phyloP scores from a whole-genome alignment of 1,284 basidiomycete genomes.

The Peniophora sp. region DNA sequence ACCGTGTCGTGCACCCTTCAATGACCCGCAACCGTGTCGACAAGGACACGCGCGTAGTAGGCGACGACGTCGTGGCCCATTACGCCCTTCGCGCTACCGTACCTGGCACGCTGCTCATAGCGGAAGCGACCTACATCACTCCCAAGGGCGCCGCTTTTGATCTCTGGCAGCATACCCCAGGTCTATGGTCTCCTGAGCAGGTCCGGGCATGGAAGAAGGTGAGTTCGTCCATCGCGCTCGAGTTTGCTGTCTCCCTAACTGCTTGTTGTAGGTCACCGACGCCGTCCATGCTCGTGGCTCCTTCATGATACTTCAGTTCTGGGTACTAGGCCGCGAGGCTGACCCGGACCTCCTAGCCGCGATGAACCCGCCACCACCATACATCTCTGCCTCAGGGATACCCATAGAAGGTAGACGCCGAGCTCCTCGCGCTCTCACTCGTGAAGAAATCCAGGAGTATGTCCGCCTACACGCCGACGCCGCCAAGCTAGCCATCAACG shows the following conservation, averaged over 20 bases:
- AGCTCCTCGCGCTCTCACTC: constrained; percentile 14
- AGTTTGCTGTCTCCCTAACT: neutral
- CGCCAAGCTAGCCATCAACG: constrained; percentile 14
- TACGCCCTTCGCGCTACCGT: constrained; percentile 12
- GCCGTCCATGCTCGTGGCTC: constrained; percentile 32
- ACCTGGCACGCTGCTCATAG: constrained; percentile 22
- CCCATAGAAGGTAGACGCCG: constrained; percentile 30
- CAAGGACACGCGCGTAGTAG: constrained; percentile 13
- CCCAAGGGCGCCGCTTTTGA: constrained; percentile 10
- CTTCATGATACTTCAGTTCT: constrained; percentile 32
- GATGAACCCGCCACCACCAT: constrained; percentile 24
- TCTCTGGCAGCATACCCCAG: constrained; percentile 11
- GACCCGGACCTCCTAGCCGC: constrained; percentile 16
- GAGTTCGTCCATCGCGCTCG: neutral
- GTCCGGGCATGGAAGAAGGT: neutral
- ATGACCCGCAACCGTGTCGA: constrained; percentile 24
- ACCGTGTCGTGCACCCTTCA: constrained; percentile 24
- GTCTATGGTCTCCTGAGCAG: constrained; percentile 12
- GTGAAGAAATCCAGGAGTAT: constrained; percentile 18
- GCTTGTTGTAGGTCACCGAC: constrained; percentile 17
- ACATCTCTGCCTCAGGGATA: constrained; percentile 30
- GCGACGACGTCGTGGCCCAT: constrained; percentile 10
- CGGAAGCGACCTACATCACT: constrained; percentile 23
- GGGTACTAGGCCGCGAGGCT: constrained; percentile 34
- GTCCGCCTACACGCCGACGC: constrained; percentile 13